These are phyloP conservation scores for Pythium plurisporium DNA, from an alignment of 352 stramenopile species.

Conservation along the genomic window DNA sequence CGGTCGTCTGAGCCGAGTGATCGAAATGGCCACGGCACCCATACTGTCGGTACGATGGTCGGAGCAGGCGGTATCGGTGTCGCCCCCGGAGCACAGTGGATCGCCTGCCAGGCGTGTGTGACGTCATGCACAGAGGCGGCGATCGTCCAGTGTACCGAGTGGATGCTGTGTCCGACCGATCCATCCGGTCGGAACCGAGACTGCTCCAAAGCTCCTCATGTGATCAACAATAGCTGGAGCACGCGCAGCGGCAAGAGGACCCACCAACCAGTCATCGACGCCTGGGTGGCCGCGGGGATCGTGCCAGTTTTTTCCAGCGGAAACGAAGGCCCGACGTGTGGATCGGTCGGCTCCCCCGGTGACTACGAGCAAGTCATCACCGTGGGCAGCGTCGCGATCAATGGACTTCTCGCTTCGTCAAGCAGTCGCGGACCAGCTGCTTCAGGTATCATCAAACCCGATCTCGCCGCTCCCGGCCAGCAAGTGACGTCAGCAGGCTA, in stretches of 20 bases:
- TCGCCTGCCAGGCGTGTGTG: conserved; percentile 21
- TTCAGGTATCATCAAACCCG: conserved; percentile 15
- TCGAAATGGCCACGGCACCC: conserved; percentile 52
- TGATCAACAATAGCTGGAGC: conserved; percentile 23
- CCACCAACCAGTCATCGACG: conserved; percentile 10
- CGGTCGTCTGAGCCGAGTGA: neutral
- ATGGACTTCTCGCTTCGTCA: conserved; percentile 4
- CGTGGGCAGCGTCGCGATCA: conserved; percentile 17
- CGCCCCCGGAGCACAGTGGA: conserved; percentile 24
- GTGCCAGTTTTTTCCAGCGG: conserved; percentile 25
- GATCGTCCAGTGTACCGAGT: conserved; percentile 24
- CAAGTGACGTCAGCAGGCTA: neutral
- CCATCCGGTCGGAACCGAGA: neutral
- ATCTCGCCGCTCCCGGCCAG: conserved; percentile 14
- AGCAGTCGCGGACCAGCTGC: conserved; percentile 16
- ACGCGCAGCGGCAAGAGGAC: neutral
- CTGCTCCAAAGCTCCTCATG: conserved; percentile 1
- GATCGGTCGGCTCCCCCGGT: conserved; percentile 4
- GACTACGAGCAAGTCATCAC: conserved; percentile 22
- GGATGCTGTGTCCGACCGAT: conserved; percentile 19
- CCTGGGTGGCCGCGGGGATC: conserved; percentile 23
- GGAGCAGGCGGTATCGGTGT: conserved; percentile 14
- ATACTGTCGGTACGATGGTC: conserved; percentile 55
- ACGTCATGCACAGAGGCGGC: conserved; percentile 16
- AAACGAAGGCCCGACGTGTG: conserved; percentile 19